Base-by-base conservation (phyloP, 2,329 filamentous ascomycete species). In the Trichoderma hamatum region DNA sequence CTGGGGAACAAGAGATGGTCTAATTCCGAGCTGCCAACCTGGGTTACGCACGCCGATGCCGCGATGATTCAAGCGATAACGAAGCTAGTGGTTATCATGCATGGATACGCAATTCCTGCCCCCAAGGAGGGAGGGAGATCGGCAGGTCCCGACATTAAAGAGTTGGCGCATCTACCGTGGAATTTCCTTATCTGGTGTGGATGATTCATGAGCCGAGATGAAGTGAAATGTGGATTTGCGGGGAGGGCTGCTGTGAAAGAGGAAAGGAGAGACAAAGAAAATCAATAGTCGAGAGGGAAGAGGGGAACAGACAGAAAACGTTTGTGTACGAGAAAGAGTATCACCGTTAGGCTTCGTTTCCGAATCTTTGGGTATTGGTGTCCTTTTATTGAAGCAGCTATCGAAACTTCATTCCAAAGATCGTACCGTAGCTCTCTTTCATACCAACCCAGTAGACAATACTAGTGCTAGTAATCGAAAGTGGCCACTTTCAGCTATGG, bases 101-200 rank as follows among this genome's bases (percentile, higher is more conserved):
- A 39, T 32, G 24, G 49, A 64, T 26, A 24, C 14, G 6, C 21
- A 7, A 21, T 39, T 30, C 21, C 39, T 43, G 6, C 19, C 9
- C 39, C 39, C 16, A 0, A 24, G 36, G 14, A 28, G 14, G 34
- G 24, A 10, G 61, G 24, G 13, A 49, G 62, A 66, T 66, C 62
- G 62, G 62, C 62, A 66, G 62, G 62, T 55, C 62, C 62, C 62
- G 62, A 65, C 26, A 46, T 24, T 46, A 39, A 16, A 58, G 26
- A 39, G 30, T 7, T 36, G 11, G 30, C 54, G 49, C 54, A 58
- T 55, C 52, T 46, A 32, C 52, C 36, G 7, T 66, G 62, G n/a
- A 19, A 49, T 32, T 34, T 26, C n/a, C 36, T 19, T 32, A 49
- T 46, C 34, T 46, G 32, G 62, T 52, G 52, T 16, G 28, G 26